Base-by-base conservation (phyloP, 2,329 filamentous ascomycete species). In the Colletotrichum lini region DNA sequence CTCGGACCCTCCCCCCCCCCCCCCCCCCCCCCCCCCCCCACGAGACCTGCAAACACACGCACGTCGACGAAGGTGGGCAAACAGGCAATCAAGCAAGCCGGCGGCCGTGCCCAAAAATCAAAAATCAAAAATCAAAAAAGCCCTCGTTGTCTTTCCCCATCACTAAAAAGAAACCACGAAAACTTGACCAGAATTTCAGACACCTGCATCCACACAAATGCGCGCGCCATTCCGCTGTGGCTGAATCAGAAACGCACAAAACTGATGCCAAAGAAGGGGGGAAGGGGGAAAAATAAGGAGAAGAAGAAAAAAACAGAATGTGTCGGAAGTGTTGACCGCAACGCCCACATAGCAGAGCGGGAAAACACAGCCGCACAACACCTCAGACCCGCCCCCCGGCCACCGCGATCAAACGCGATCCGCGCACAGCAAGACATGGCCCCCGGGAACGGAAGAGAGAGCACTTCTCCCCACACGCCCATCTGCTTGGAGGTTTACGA, bases 71-170 rank as follows among this genome's bases (percentile, higher is more conserved):
- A 35, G 15, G 26, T 10, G 4, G 12, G 53, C 18, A 56, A 38
- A 38, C 50, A 53, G 12, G n/a, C 18, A 7, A 26, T 12, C 45
- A 35, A 35, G 30, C 8, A 9, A 35, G 9, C 4, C 16, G 35
- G 8, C 58, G 30, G 45, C 58, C 26, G 45, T 61, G 58, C 58
- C 35, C 7, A 23, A 26, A n/a, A 23, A n/a, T n/a, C n/a, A n/a
- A n/a, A n/a, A n/a, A n/a, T n/a, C n/a, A n/a, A 12, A 2, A n/a
- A 38, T 3, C 12, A 18, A 13, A 16, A 10, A 2, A 30, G 9
- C 4, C 16, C 13, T 2, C 15, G 1, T 13, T 16, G 12, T 16
- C 23, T 13, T 21, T 26, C 10, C 23, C 49, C 9, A 7, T 9
- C 21, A 15, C 49, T 30, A 26, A 47, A 1, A n/a, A 26, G 42